Conservation (phyloP, 1,284 basidiomycete species). For the Hemileia vastatrix region DNA sequence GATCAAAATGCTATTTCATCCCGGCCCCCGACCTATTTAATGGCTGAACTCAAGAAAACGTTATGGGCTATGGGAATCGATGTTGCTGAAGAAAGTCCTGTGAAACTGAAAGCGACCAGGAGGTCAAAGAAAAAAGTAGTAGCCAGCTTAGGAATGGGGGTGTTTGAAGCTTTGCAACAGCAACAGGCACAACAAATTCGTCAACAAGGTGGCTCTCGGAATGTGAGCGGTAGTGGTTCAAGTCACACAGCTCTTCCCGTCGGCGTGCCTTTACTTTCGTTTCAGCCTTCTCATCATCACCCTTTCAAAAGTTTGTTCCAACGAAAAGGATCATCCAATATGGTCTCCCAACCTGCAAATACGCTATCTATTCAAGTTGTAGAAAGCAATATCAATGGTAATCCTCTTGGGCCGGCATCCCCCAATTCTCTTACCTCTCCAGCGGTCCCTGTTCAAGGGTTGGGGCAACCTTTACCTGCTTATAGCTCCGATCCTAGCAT, state of each 20-base stretch:
- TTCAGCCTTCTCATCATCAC: too few relatives aligned
- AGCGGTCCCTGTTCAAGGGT: neutral
- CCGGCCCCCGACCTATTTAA: constrained; percentile 70
- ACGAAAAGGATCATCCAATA: too few relatives aligned
- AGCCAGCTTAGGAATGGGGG: constrained; percentile 26
- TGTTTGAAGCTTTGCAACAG: constrained; percentile 43
- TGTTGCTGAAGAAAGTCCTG: constrained; percentile 73
- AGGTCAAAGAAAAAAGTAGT: constrained; percentile 41
- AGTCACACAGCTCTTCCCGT: too few relatives aligned
- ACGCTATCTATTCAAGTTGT: constrained; percentile 28
- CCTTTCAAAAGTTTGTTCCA: too few relatives aligned
- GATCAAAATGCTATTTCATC: constrained; percentile 86
- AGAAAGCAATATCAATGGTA: constrained; percentile 28
- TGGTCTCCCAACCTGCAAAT: constrained; percentile 18
- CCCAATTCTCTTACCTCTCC: neutral
- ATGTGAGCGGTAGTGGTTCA: neutral
- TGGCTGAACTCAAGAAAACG: constrained; percentile 68
- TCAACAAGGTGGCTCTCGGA: constrained; percentile 44
- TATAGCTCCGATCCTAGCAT: constrained; percentile 62
- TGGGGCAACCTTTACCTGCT: constrained; percentile 49
- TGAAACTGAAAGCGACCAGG: constrained; percentile 50
- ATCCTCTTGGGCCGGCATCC: constrained; percentile 4
- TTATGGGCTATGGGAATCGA: constrained; percentile 85
- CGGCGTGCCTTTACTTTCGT: too few relatives aligned
- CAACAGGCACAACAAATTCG: constrained; percentile 12